Percentiles rank a stretch among this genome's conserved stretches.
phyloP scores from a whole-genome alignment of 2,329 filamentous ascomycete species.

The Monosporascus sp. region DNA sequence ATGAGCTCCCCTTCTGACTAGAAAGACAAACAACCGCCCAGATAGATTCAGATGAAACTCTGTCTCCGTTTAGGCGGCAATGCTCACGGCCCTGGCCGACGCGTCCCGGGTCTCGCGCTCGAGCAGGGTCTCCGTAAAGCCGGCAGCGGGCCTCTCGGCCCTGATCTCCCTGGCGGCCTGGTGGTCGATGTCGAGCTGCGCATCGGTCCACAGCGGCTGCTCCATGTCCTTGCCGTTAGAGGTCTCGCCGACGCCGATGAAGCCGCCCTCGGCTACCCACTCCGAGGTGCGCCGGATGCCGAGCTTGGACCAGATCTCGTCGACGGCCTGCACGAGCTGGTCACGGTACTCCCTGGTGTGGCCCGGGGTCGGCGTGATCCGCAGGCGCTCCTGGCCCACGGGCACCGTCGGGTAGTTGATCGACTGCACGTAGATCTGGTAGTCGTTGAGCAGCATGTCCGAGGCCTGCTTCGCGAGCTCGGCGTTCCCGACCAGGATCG shows the following conservation, averaged over 20 bases:
- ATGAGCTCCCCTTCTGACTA: slow-evolving; percentile 22
- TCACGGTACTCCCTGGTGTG: slow-evolving; percentile 82
- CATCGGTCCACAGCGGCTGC: slow-evolving; percentile 84
- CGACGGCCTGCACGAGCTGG: slow-evolving; percentile 76
- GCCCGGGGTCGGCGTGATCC: slow-evolving; percentile 92
- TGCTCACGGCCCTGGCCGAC: slow-evolving; percentile 23
- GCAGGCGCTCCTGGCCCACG: slow-evolving; percentile 92
- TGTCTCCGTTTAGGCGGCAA: slow-evolving; percentile 23
- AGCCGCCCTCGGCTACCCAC: slow-evolving; percentile 87
- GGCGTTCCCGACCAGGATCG: slow-evolving; percentile 88
- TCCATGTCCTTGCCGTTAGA: slow-evolving; percentile 44
- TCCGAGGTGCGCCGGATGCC: slow-evolving; percentile 88
- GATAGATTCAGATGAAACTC: slow-evolving; percentile 1
- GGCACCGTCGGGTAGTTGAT: slow-evolving; percentile 99
- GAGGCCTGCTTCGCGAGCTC: slow-evolving; percentile 88
- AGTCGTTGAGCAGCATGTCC: slow-evolving; percentile 83
- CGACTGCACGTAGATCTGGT: slow-evolving; percentile 94
- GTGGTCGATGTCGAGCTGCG: slow-evolving; percentile 70
- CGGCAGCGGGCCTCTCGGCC: slow-evolving; percentile 33
- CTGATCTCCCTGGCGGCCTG: slow-evolving; percentile 59
- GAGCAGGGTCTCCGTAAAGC: slow-evolving; percentile 54
- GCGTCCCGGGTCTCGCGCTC: slow-evolving; percentile 41
- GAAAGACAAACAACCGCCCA: not conserved
- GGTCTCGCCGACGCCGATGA: slow-evolving; percentile 84
- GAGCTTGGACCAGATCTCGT: slow-evolving; percentile 83